Percentiles rank a stretch among this genome's conserved stretches.
Evolutionary conservation across 2,329 filamentous ascomycete species (phyloP).

Genomic region (Aspergillus udagawae): DNA sequence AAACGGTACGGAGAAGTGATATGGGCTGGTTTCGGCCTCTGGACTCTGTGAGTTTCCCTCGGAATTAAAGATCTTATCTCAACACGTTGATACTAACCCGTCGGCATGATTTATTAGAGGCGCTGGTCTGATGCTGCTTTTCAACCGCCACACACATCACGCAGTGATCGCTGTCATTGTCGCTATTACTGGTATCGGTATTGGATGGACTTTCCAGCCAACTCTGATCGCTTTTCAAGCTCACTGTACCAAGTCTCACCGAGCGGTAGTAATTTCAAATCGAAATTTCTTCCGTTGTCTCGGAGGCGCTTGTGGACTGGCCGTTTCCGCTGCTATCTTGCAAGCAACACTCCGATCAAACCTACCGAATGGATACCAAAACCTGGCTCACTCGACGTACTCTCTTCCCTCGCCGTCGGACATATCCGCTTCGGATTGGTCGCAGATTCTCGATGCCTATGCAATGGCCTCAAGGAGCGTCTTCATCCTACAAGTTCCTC

Average conservation of each 20-base stretch:
- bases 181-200: conserved; percentile 49
- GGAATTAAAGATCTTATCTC: no score
- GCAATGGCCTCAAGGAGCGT: conserved; percentile 52
- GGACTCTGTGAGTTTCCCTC: conserved; percentile 40
- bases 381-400: conserved; percentile 41
- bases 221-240: conserved; percentile 57
- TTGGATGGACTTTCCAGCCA: conserved; percentile 53
- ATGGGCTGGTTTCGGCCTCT: conserved; percentile 44
- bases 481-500: conserved; percentile 54
- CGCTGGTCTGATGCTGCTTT: conserved; percentile 51
- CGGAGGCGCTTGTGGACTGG: conserved; percentile 57
- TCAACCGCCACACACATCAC: conserved; percentile 42
- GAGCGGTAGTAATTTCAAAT: conserved; percentile 60
- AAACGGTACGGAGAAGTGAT: conserved; percentile 60
- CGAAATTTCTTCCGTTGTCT: conserved; percentile 60
- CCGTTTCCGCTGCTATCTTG: conserved; percentile 53
- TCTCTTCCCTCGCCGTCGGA: conserved; percentile 26
- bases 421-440: conserved; percentile 32
- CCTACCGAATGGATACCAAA: conserved; percentile 36
- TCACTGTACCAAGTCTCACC: conserved; percentile 53
- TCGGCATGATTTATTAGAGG: conserved; percentile 30
- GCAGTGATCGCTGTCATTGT: conserved; percentile 51
- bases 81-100: neutral
- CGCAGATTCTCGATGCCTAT: conserved; percentile 48
- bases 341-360: conserved; percentile 35